Evolutionary conservation across 805 yeast species (phyloP).

Genomic region (Sugiyamaella lignohabitans): DNA sequence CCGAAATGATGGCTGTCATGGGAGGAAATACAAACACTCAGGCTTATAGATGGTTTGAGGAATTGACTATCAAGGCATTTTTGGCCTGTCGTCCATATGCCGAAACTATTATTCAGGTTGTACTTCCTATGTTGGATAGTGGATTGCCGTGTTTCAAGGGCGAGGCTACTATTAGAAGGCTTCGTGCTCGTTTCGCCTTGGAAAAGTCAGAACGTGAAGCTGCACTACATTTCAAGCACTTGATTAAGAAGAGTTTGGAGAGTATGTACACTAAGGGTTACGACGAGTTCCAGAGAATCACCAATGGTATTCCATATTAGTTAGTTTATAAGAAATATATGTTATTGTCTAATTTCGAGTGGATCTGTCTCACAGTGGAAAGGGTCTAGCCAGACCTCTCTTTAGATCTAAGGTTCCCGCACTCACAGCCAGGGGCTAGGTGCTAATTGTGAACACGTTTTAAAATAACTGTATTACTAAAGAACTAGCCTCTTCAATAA

Average conservation of each 20-base stretch:
- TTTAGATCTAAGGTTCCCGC: too few species aligned
- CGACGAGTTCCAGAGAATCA: constrained; percentile 93
- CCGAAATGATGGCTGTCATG: constrained; percentile 92
- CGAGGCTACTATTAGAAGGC: constrained; percentile 65
- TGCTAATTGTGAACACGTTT: too few species aligned
- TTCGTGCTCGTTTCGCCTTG: constrained; percentile 75
- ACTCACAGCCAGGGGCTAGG: too few species aligned
- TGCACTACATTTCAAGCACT: constrained; percentile 62
- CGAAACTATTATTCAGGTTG: constrained; percentile 78
- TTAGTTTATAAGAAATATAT: too few species aligned
- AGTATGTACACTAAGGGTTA: constrained; percentile 88
- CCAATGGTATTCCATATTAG: constrained; percentile 94
- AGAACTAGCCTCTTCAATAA: neutral
- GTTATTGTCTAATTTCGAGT: too few species aligned
- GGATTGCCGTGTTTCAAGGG: constrained; percentile 96
- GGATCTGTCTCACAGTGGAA: too few species aligned
- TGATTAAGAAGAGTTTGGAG: constrained; percentile 77
- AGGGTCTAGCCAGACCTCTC: too few species aligned
- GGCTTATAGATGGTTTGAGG: constrained; percentile 91
- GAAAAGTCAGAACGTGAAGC: constrained; percentile 80
- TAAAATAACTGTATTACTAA: too few species aligned
- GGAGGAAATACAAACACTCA: constrained; percentile 86
- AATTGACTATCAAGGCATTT: constrained; percentile 86
- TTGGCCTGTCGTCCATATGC: constrained; percentile 82
- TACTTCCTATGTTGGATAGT: constrained; percentile 86